Evolutionary conservation across 768 basidiomycete species (phyloP).

Genomic region (Suillus brevipes): DNA sequence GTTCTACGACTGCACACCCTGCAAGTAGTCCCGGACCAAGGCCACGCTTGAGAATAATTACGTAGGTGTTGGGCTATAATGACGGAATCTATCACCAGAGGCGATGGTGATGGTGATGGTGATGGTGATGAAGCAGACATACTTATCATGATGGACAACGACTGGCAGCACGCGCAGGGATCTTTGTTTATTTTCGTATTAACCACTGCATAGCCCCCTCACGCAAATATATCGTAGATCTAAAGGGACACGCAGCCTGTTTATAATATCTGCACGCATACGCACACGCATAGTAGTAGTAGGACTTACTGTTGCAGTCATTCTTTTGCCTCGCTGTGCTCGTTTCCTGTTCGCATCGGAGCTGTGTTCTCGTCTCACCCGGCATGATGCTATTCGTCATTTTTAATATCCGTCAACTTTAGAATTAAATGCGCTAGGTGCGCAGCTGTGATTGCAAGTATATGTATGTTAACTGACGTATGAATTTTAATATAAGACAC

Average conservation of each 20-base stretch:
- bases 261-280: not conserved
- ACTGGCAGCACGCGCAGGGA: not conserved
- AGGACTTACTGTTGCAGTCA: too few species aligned
- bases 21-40: not conserved
- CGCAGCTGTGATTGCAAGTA: not conserved
- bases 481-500: too few species aligned
- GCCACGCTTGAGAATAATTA: slow-evolving; percentile 2
- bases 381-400: not conserved
- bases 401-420: not conserved
- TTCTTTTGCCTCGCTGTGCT: too few species aligned
- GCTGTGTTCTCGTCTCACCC: too few species aligned
- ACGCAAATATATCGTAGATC: not conserved
- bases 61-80: not conserved
- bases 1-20: not conserved
- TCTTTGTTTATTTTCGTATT: not conserved
- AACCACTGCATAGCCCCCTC: not conserved
- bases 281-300: not conserved
- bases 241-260: not conserved
- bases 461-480: not conserved
- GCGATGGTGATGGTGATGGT: not conserved
- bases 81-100: not conserved
- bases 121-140: not conserved
- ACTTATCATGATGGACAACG: not conserved
- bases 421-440: not conserved
- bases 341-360: too few species aligned